Evolutionary conservation across 2,329 filamentous ascomycete species (phyloP).

Genomic region (Penicillium italicum): DNA sequence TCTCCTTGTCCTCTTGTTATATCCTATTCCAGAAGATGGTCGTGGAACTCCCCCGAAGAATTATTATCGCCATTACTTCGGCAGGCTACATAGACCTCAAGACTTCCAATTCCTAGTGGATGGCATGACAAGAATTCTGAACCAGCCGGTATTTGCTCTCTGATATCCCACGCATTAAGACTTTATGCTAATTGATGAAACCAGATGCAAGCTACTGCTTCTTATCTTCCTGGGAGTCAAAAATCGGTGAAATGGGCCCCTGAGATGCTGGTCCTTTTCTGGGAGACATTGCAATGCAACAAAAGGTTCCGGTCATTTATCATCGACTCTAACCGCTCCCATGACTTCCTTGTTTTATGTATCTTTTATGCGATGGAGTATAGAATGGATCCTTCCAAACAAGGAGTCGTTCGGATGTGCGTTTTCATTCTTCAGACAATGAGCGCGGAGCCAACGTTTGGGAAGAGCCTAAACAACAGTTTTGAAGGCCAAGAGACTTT

Average conservation of each 20-base stretch:
- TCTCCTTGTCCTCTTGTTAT: slow-evolving; percentile 78
- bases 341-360: slow-evolving; percentile 87
- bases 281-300: slow-evolving; percentile 96
- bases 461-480: slow-evolving; percentile 78
- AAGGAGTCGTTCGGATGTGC: slow-evolving; percentile 93
- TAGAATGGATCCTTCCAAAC: slow-evolving; percentile 78
- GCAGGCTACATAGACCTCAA: slow-evolving; percentile 83
- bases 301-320: slow-evolving; percentile 96
- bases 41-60: slow-evolving; percentile 71
- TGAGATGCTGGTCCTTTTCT: slow-evolving; percentile 95
- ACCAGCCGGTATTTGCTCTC: slow-evolving; percentile 62
- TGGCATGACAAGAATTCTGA: slow-evolving; percentile 86
- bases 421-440: slow-evolving; percentile 94
- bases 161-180: not conserved
- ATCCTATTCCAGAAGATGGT: slow-evolving; percentile 77
- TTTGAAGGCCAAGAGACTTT: slow-evolving; percentile 88
- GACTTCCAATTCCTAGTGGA: slow-evolving; percentile 98
- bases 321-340: slow-evolving; percentile 87
- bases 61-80: slow-evolving; percentile 87
- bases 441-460: slow-evolving; percentile 89
- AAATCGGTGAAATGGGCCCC: slow-evolving; percentile 80
- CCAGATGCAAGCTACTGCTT: slow-evolving; percentile 75
- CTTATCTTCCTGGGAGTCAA: slow-evolving; percentile 83
- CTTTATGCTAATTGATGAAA: slow-evolving; percentile 11
- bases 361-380: slow-evolving; percentile 92